Base-by-base conservation (phyloP, 2,329 filamentous ascomycete genomes). In the Tolypocladium album region DNA sequence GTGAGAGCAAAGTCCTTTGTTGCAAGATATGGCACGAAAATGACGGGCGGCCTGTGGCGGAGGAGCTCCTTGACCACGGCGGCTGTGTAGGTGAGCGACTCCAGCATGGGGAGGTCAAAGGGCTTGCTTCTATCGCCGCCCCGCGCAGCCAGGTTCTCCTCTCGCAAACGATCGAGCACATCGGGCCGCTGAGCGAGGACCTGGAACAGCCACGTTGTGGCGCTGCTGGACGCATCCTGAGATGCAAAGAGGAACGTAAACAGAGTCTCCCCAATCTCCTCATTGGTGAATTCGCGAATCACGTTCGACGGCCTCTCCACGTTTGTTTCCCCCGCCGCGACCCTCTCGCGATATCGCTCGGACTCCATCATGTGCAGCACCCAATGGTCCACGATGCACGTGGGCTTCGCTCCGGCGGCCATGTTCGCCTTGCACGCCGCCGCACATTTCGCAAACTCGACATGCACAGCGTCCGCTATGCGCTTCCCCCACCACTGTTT, bases 361-460 rank as follows among this genome's bases (percentile, higher is more conserved):
- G 87, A 90, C 60, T 89, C 85, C 67, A 88, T 82, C 85, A 92
- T 91, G 62, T 83, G 79, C 66, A 84, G 80, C 59, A 92, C 80
- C 89, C 89, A 92, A 45, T 85, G 85, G 70, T 92, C 89, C 69
- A 92, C 84, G 66, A 90, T 90, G 71, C 88, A 92, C 34, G 82
- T 83, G 20, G 88, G 79, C 65, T 84, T 75, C 42, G 85, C 87
- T 63, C 88, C 88, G 42, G 82, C 78, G 61, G 85, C 82, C 86
- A 92, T 89, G 64, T 85, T 82, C 22, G 83, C 81, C 70, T 88
- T 90, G 70, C 86, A 85, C 69, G 87, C 88, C 1, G 85, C 86
- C 24, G 88, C 86, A 68, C 87, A 91, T 67, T 83, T 85, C 56
- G 84, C 76, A 66, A 92, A 92, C 66, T 89, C 88, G 17, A 78